Base-by-base conservation (phyloP, 2,329 filamentous ascomycete genomes). In the Chlorencoelia australis region DNA sequence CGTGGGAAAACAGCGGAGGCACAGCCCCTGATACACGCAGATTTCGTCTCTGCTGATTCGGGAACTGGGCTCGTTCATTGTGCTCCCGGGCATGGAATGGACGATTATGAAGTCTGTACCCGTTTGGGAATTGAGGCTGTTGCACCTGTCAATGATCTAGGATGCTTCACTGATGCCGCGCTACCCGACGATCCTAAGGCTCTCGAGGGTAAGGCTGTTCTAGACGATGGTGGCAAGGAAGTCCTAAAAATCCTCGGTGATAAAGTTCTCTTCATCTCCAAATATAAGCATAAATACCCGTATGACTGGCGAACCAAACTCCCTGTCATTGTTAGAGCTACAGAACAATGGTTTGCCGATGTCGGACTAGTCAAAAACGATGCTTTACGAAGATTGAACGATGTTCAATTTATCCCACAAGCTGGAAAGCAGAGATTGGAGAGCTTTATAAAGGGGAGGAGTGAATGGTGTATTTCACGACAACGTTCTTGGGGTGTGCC, bases 271-370 rank as follows among this genome's bases (percentile, higher is more conserved):
- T 69, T 71, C 25, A 72, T 71, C 4, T 81, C 93, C 48, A 68
- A 68, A 39, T 81, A 89, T 55, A 70, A 69, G 35, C 91, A 98
- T 66, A 96, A 94, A 59, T 96, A 96, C 56, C 91, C 91, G 0
- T 94, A 96, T 49, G 91, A 98, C 61, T 98, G 91, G 91, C 74
- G 91, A 36, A 94, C 89, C 0, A 98, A 96, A 60, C 71, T 82
- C 48, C 91, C 91, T 1, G 79, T 98, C 33, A 86, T 98, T 41
- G 75, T 93, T 21, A 69, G 91, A 46, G 89, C 91, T 3, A 98
- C 93, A 0, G 85, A 88, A 24, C 91, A 98, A 61, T 98, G 91
- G 91, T 98, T 98, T 55, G 87, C 91, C 8, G 85, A 96, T 58
- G 85, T 95, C 2, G 85, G 71, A 10, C 74, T 70, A 33, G 89